Base-by-base conservation (phyloP, 441 rosid species). In the Kokia cookei region DNA sequence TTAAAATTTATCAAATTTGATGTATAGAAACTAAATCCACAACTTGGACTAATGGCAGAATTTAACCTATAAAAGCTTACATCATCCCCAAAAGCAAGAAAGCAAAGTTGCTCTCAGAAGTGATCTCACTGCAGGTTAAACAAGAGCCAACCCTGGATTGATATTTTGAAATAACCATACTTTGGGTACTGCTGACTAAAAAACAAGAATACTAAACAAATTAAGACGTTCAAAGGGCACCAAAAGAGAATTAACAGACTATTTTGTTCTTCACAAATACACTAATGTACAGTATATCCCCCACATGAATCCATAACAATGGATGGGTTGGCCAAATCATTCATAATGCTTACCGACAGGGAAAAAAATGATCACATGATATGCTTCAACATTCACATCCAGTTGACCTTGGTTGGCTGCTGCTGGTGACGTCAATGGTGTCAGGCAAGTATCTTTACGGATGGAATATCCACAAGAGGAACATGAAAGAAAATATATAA, bases 351-450 rank as follows among this genome's bases (percentile, higher is more conserved):
- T 24, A 57, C 13, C 7, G 7, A 10, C 62, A 12, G 14, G 14
- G 26, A 57, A 24, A 53, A 53, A 53, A 43, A 70, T 35, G 64
- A 64, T 71, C 79, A 78, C 48, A 53, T 66, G 5, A 10, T 40
- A 59, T 75, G 2, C 17, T 64, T 82, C 76, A 93, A 85, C 98
- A 93, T 70, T 91, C 94, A 35, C 99, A 73, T 50, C 76, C 76
- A 9, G 64, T 73, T 73, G 76, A 35, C 53, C 53, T 51, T 37
- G 69, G 76, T 29, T 37, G 76, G 55, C 76, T 73, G 71, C 76
- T 73, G 76, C 62, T 59, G 54, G 3, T 55, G 29, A 64, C 76
- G 15, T 73, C 76, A 26, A 63, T 73, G 62, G 69, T 73, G 63
- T 48, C 63, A 3, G 69, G 70, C 62, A 63, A 73, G 62, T 73